Evolutionary conservation across 805 yeast genomes (phyloP).

Genomic region (Naumovozyma dairenensis): DNA sequence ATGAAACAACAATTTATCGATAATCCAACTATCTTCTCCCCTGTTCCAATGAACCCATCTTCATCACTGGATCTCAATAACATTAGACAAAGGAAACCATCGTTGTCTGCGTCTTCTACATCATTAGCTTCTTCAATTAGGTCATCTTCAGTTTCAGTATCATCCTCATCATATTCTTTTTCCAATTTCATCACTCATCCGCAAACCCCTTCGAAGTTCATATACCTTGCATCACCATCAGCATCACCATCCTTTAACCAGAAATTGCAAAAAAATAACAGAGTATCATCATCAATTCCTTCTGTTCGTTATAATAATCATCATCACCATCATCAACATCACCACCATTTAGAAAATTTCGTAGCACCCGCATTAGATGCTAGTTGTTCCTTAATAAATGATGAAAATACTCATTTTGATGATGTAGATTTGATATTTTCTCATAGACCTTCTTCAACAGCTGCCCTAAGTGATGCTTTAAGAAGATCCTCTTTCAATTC

Average conservation of each 20-base stretch:
- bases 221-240: not conserved
- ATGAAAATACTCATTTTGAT: constrained; percentile 48
- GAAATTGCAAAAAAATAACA: not conserved
- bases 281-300: not conserved
- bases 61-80: too few species aligned
- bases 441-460: constrained; percentile 42
- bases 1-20: too few species aligned
- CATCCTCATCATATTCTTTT: constrained; percentile 1
- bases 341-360: constrained; percentile 46
- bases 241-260: not conserved
- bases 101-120: not conserved
- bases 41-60: constrained; percentile 2
- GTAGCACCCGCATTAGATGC: constrained; percentile 82
- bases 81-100: not conserved
- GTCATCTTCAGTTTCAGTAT: not conserved
- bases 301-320: not conserved
- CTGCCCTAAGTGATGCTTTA: constrained; percentile 34
- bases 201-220: not conserved
- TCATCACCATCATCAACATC: constrained; percentile 19
- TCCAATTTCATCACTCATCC: too few species aligned
- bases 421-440: constrained; percentile 62
- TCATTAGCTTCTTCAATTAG: not conserved
- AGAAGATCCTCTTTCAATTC: constrained; percentile 30
- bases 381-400: constrained; percentile 53
- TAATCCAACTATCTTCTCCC: too few species aligned